Base-by-base conservation (phyloP, 2,329 filamentous ascomycete species). In the Verticillium longisporum region DNA sequence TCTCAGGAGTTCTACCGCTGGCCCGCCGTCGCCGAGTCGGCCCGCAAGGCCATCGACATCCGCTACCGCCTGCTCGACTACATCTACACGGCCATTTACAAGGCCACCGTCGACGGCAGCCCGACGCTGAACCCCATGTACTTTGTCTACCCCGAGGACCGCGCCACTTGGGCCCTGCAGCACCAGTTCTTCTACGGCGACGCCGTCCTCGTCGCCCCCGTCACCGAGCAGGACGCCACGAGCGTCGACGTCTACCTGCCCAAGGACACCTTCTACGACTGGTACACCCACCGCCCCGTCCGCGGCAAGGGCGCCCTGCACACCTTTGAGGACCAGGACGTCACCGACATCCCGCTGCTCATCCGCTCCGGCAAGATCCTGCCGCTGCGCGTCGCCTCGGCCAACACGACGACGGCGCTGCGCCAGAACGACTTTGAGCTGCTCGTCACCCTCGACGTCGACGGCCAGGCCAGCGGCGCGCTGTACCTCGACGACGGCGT, bases 401-500 rank as follows among this genome's bases (percentile, higher is more conserved):
- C 81, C 0, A 76, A 89, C 73, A 92, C 89, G 2, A 92, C 88
- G 0, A 73, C 78, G 0, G 85, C 84, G 38, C 83, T 81, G 21
- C 80, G 89, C 38, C 77, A 79, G 57, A 89, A 84, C 56, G 81
- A 85, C 0, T 93, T 89, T 87, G 83, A 83, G 7, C 65, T 93
- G 50, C 76, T 92, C 10, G 83, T 85, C 1, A 87, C 88, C 2
- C 79, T 90, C 1, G 79, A 82, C 64, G 67, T 69, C 1, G 68
- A 80, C 15, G 85, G 86, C 0, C 71, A 73, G 1, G 89, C 90
- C 0, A 75, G 68, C 1, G 90, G 90, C 0, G 72, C 76, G 18
- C 72, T 93, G 34, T 92, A 93, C 69, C 70, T 92, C 7, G 90
- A 93, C 67, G 90, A 94, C 66, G 90, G 90, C 1, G 88, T 88